These are phyloP conservation scores for Pseudocercospora pini-densiflorae DNA, from an alignment of 2,329 filamentous ascomycete genomes.

Conservation along the genomic window DNA sequence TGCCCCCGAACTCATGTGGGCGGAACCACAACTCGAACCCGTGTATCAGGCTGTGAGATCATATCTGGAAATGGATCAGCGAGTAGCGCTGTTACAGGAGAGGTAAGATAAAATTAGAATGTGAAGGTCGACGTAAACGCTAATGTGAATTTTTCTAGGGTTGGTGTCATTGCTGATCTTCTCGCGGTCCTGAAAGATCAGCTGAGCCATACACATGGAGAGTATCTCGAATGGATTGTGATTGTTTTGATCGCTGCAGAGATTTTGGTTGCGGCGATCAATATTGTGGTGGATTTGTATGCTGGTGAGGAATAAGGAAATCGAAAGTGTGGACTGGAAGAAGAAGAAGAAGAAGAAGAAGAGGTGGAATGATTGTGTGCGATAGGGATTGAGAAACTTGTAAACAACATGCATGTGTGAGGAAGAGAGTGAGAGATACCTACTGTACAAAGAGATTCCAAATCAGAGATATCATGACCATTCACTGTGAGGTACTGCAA, in stretches of 20 bases:
- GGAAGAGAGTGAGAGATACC: not conserved
- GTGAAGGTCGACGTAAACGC: too few species aligned
- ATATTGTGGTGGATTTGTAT: slow-evolving; percentile 93
- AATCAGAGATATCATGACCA: not conserved
- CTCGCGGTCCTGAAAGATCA: slow-evolving; percentile 94
- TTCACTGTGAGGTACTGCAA: too few species aligned
- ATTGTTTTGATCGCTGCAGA: slow-evolving; percentile 96
- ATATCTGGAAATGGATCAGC: slow-evolving; percentile 98
- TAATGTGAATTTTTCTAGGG: slow-evolving; percentile 20
- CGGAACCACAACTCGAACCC: slow-evolving; percentile 93
- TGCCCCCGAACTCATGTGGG: slow-evolving; percentile 97
- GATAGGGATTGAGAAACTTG: not conserved
- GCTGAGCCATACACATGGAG: slow-evolving; percentile 85
- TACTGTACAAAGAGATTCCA: not conserved
- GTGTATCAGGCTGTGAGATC: slow-evolving; percentile 94
- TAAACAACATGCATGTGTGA: not conserved
- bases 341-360: not conserved
- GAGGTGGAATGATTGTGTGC: not conserved
- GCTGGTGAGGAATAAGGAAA: slow-evolving; percentile 51
- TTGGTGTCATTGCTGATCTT: slow-evolving; percentile 92
- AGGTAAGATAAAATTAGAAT: too few species aligned
- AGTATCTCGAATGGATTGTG: slow-evolving; percentile 65
- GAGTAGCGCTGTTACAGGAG: slow-evolving; percentile 86
- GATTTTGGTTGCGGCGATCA: slow-evolving; percentile 82
- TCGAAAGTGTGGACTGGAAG: not conserved